phyloP scores from a whole-genome alignment of 805 yeast genomes.

The Yarrowia sp. region DNA sequence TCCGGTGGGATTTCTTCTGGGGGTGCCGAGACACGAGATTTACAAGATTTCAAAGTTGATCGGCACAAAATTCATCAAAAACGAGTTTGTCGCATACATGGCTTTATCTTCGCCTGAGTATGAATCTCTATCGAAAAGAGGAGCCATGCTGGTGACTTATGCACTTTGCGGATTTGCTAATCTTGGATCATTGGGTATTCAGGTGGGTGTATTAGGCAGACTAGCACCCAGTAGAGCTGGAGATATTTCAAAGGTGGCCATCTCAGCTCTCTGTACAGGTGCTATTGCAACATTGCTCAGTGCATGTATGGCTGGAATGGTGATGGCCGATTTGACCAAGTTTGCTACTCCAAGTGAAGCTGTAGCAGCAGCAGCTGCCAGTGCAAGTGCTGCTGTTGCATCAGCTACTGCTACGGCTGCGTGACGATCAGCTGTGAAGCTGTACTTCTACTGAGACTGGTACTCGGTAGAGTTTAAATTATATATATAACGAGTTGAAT shows the following conservation, averaged over 20 bases:
- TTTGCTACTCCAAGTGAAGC: slow-evolving; percentile 9
- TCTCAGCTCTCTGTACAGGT: slow-evolving; percentile 53
- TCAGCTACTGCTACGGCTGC: too few relatives aligned
- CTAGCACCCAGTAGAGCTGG: slow-evolving; percentile 51
- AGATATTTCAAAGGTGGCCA: slow-evolving; percentile 47
- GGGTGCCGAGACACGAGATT: slow-evolving; percentile 54
- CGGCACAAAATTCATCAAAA: slow-evolving; percentile 58
- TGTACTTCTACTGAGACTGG: too few relatives aligned
- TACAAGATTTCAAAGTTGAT: slow-evolving; percentile 51
- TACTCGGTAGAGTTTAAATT: too few relatives aligned
- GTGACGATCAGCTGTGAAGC: too few relatives aligned
- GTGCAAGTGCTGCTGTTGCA: too few relatives aligned
- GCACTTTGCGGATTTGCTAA: slow-evolving; percentile 64
- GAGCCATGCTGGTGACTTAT: slow-evolving; percentile 57
- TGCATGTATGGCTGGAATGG: slow-evolving; percentile 64
- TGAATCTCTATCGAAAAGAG: slow-evolving; percentile 49
- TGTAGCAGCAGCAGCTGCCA: background rate
- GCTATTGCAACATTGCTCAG: slow-evolving; percentile 53
- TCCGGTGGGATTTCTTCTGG: slow-evolving; percentile 59
- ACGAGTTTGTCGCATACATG: slow-evolving; percentile 56
- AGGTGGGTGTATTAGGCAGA: slow-evolving; percentile 57
- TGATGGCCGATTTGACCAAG: slow-evolving; percentile 48
- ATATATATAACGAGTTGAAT: too few relatives aligned
- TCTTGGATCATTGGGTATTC: slow-evolving; percentile 60
- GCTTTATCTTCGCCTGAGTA: slow-evolving; percentile 44